A percentile compares a stretch with the other conserved stretches of the same genome.
phyloP scores from a whole-genome alignment of 164 flowering plant species.

The Tetrastigma voinierianum region DNA sequence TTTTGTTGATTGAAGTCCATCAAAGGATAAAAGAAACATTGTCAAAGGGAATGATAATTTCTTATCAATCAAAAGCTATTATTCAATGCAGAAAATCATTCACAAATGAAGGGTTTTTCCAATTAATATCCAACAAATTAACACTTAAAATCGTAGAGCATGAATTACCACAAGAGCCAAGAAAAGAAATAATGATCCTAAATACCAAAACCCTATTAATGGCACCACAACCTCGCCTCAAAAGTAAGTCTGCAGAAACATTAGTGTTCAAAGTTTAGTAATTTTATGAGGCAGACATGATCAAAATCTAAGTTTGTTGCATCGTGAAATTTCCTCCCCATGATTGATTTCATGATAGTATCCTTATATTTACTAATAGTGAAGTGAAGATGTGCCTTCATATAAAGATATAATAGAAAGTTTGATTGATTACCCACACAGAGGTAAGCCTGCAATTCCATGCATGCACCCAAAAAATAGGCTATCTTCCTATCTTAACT shows the following conservation, averaged over 20 bases:
- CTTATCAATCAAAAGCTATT: background rate
- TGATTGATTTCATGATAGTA: no score
- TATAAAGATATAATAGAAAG: background rate
- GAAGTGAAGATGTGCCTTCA: no score
- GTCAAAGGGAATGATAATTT: background rate
- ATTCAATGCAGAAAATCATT: background rate
- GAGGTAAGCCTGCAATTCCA: background rate
- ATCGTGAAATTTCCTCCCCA: no score
- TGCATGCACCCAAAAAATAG: no score
- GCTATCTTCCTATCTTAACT: no score
- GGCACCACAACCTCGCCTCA: slow-evolving; percentile 84
- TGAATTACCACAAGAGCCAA: slow-evolving; percentile 80
- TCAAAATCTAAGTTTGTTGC: background rate
- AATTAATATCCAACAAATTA: background rate
- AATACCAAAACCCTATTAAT: slow-evolving; percentile 72
- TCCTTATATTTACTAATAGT: no score
- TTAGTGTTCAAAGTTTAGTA: background rate
- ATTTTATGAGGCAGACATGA: no score
- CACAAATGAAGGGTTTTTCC: background rate
- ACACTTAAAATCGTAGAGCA: slow-evolving; percentile 3
- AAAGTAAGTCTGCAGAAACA: background rate
- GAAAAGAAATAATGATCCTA: slow-evolving; percentile 64
- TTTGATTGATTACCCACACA: background rate
- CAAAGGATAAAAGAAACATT: background rate
- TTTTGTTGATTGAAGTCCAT: no score